Base-by-base conservation (phyloP, 768 basidiomycete species). In the Cubamyces lactineus region DNA sequence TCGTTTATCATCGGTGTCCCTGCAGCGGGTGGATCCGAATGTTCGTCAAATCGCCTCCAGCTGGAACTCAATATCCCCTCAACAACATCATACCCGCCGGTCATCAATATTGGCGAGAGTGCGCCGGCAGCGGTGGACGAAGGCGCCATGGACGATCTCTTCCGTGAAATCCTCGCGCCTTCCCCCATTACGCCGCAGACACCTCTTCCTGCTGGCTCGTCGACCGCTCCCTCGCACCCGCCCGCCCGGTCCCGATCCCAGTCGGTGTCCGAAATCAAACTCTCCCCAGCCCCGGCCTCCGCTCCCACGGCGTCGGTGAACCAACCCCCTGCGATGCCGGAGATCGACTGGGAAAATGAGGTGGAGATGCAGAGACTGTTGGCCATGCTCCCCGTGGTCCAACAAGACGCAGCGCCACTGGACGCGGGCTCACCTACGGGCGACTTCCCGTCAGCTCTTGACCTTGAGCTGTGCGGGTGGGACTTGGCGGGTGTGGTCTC, bases 11-110 rank as follows among this genome's bases (percentile, higher is more conserved):
- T 77, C 82, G 81, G 81, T 85, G 87, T 81, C 92, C 92, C 90
- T 87, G 92, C 92, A 94, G 92, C 92, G 92, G 92, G 92, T 91
- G 89, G 87, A 78, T 77, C 74, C 71, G 71, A 64, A 38, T 53
- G 23, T 47, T 59, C 64, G 64, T 62, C 65, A 39, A 59, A 62
- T 66, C 65, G 55, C 52, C 65, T 73, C 62, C 57, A 68, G 71
- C 70, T 67, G 69, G 73, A 70, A 62, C 72, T 80, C 79, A 72
- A 76, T 74, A 78, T 79, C 66, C 56, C 72, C 71, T 63, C 62
- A 70, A 23, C 65, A 7, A 55, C 66, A 28, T 51, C 70, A 52
- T 62, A 60, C 61, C 56, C 64, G 54, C 43, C 67, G 53, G 28
- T 59, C 62, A 21, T 48, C 67, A 71, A 61, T 61, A 55, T 53